These are phyloP conservation scores for Kitagawia praeruptora DNA, from an alignment of 129 eudicot genomes.

Conservation along the genomic window DNA sequence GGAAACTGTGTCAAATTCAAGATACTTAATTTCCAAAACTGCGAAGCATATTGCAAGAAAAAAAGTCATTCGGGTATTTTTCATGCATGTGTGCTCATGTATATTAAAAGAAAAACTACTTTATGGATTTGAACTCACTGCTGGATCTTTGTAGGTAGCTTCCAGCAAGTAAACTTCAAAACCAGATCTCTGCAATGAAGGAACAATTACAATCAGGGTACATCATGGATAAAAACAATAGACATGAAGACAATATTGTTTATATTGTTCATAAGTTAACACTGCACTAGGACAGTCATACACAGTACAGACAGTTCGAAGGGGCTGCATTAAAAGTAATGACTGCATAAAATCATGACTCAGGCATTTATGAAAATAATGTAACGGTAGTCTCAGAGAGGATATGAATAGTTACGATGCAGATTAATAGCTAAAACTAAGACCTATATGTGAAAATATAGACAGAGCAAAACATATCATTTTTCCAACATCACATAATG, in stretches of 20 bases:
- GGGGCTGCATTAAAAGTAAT: background rate
- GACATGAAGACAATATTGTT: background rate
- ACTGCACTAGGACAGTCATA: background rate
- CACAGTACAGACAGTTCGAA: background rate
- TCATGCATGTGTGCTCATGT: background rate
- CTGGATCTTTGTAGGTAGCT: constrained; percentile 94
- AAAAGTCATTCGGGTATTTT: background rate
- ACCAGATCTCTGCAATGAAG: constrained; percentile 71
- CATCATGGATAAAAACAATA: background rate
- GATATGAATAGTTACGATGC: background rate
- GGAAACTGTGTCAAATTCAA: background rate
- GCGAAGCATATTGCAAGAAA: background rate
- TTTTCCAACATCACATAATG: background rate
- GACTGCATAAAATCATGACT: background rate
- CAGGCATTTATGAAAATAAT: background rate
- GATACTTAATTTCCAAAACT: background rate
- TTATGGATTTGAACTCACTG: constrained; percentile 37
- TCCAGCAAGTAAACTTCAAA: constrained; percentile 90
- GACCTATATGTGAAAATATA: background rate
- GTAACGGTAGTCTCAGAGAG: background rate
- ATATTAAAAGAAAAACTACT: background rate
- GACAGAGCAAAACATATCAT: background rate
- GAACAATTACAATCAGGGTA: constrained; percentile 10
- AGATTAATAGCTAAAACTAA: background rate
- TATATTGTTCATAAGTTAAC: background rate